Evolutionary conservation across 345 rosid genomes (phyloP).

Genomic region (Salix koriyanagi): DNA sequence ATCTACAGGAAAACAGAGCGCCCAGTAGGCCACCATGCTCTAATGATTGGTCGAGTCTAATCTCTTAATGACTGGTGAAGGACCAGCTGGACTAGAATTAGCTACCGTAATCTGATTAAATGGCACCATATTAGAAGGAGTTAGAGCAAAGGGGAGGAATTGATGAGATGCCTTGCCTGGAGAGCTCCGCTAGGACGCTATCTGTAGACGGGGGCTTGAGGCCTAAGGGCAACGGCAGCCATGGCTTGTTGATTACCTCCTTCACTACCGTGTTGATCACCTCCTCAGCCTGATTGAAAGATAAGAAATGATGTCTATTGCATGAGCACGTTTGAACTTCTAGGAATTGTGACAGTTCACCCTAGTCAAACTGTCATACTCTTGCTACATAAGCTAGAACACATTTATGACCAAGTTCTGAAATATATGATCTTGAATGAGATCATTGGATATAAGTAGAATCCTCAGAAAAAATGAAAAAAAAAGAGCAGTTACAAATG

Average conservation of each 20-base stretch:
- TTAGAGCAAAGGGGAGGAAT: slow-evolving; percentile 45
- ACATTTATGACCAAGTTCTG: neutral
- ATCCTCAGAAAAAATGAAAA: neutral
- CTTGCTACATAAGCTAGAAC: neutral
- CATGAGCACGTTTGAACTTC: no score
- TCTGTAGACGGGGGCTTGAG: slow-evolving; percentile 83
- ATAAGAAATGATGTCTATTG: no score
- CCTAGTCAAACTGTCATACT: neutral
- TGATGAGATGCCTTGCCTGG: slow-evolving; percentile 68
- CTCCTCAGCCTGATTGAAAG: slow-evolving; percentile 62
- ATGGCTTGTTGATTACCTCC: slow-evolving; percentile 86
- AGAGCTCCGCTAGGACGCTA: slow-evolving; percentile 72
- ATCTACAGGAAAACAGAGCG: neutral
- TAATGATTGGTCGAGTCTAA: neutral
- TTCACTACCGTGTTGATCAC: slow-evolving; percentile 68
- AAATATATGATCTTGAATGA: neutral
- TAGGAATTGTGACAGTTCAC: neutral
- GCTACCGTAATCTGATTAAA: neutral
- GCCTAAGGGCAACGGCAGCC: slow-evolving; percentile 87
- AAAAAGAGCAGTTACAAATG: neutral
- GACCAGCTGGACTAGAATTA: neutral
- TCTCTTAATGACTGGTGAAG: neutral
- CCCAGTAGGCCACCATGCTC: neutral
- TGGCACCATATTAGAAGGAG: slow-evolving; percentile 23
- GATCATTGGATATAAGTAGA: neutral